Evolutionary conservation across 2,329 filamentous ascomycete species (phyloP), one percentile per base, ranked within the genome.

Genomic region (Dactylellina sp.): DNA sequence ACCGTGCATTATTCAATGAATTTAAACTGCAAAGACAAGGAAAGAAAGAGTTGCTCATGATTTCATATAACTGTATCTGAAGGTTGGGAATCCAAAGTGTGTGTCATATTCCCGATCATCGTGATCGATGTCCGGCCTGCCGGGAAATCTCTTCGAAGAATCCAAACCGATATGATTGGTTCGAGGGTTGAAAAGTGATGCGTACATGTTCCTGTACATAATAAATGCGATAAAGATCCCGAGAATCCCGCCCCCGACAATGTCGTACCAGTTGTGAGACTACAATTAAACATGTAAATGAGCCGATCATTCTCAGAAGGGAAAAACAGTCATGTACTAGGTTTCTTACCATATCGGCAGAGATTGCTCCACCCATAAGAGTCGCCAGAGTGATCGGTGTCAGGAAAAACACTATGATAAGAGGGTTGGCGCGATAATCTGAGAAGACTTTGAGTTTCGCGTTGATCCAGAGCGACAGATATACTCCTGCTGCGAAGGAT

Each of bases 181-280:
- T 5, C 60, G 39, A 32, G 35, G 42, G 40, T 72, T 47, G 14
- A 72, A 65, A 1, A 72, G 11, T 5, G 68, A 60, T 1, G 53
- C 68, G 14, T 65, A 72, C 39, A 37, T 47, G 28, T 59, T 60
- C 42, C 61, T 39, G 35, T 61, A 72, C 6, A 39, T 53, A 5
- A 65, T 9, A 12, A 65, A 52, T 5, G 60, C 68, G n/a, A 72
- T 47, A n/a, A 60, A 65, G 9, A 22, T 60, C 1, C 68, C 68
- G 7, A 72, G 35, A 6, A 72, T 56, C 1, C 42, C 68, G 7
- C 68, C 68, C 14, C 60, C 68, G 24, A 72, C 6, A 11, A 72
- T 72, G 18, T 72, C 68, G 16, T 72, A 72, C 46, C 52, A 65
- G 50, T 72, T 42, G 16, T 72, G 68, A 11, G 68, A 72, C 68